Conservation (phyloP, 1,284 basidiomycete species). For the Apiotrichum gracile region DNA sequence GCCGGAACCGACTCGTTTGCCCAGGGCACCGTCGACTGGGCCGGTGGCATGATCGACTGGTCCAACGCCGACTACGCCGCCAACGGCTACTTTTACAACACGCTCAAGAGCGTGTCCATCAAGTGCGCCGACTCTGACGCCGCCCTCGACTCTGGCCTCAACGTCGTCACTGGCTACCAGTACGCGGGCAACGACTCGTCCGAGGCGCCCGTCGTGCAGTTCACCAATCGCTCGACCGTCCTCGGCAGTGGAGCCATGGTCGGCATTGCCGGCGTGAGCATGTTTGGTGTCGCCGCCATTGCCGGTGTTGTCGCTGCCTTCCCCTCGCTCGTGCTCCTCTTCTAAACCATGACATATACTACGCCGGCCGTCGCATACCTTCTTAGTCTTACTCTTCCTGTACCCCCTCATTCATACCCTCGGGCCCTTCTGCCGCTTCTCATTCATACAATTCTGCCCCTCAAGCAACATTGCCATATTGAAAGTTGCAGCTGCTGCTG, state of each 20-base stretch:
- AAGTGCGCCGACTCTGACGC: constrained; percentile 22
- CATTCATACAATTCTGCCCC: neutral
- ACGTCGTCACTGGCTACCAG: constrained; percentile 24
- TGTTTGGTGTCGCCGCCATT: neutral
- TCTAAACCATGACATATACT: neutral
- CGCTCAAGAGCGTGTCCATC: constrained; percentile 31
- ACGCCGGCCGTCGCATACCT: neutral
- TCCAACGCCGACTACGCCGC: constrained; percentile 63
- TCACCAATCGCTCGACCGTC: constrained; percentile 12
- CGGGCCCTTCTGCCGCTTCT: neutral
- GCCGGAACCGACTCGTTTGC: constrained; percentile 60
- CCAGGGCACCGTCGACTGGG: constrained; percentile 67
- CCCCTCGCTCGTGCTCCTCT: neutral
- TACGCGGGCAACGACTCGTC: constrained; percentile 24
- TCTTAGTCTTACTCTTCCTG: too few relatives aligned
- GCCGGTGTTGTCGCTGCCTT: neutral
- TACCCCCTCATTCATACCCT: neutral
- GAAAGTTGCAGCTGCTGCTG: too few relatives aligned
- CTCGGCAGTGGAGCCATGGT: neutral
- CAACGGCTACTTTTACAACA: constrained; percentile 40
- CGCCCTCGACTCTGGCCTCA: constrained; percentile 5
- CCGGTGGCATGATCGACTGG: constrained; percentile 73
- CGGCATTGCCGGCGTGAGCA: neutral
- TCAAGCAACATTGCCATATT: too few relatives aligned
- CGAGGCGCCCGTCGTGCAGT: constrained; percentile 20